Base-by-base conservation (phyloP, 345 rosid genomes). In the Bruguiera gymnorhiza region DNA sequence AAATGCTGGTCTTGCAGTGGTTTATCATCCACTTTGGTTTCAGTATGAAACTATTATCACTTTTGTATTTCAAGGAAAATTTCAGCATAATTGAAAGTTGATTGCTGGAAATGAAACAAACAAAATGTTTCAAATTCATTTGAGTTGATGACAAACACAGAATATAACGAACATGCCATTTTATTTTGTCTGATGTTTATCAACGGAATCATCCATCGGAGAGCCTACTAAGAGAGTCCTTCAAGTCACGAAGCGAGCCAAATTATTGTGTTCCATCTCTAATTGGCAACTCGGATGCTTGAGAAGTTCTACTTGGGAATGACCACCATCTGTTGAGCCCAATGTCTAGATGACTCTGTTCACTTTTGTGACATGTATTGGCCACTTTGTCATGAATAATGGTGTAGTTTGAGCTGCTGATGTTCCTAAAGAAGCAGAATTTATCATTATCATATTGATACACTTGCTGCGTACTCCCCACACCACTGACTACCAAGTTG, bases 381-480 rank as follows among this genome's bases (percentile, higher is more conserved):
- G 48, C 66, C 43, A 79, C 65, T 69, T 80, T 50, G 57, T 93
- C 94, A 67, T 84, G 78, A 4, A 84, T 69, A 77, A 93, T 78
- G 15, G 76, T 83, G 79, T 86, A 81, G 76, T 86, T 89, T 27
- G 78, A 87, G 81, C 89, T 89, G 79, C 94, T 89, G 30, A 91
- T 75, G 73, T 90, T 91, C 83, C 96, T 81, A 30, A 83, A 85
- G 77, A 85, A 93, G 81, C 98, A 93, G 30, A 73, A 69, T 26
- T 80, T 70, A 54, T 70, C 68, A 54, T 89, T 87, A 31, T 69
- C 64, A 37, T 84, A 89, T 37, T 72, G 59, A 77, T 87, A 93
- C 2, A 76, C 87, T 73, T 91, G 87, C 69, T 73, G 77, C 4
- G 91, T 91, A 52, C 83, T 83, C 57, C 86, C 84, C 27, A 72